phyloP scores from a whole-genome alignment of 345 rosid species.

The Gossypium turneri region DNA sequence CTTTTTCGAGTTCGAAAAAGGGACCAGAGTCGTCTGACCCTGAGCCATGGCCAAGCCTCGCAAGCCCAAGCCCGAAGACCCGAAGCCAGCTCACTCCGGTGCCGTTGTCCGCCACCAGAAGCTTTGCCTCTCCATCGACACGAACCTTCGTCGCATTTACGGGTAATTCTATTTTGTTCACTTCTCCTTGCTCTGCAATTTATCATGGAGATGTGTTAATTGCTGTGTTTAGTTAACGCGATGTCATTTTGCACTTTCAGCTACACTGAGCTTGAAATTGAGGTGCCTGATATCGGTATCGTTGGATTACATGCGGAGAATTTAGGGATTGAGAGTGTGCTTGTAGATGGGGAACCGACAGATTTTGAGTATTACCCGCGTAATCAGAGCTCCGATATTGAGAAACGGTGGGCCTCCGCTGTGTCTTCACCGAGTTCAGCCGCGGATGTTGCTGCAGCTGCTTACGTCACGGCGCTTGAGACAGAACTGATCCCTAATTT shows the following conservation, averaged over 20 bases:
- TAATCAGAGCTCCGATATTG: constrained; percentile 45
- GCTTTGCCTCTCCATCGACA: constrained; percentile 84
- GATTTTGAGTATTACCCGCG: constrained; percentile 90
- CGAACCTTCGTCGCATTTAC: constrained; percentile 61
- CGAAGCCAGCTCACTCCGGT: constrained; percentile 63
- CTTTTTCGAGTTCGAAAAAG: neutral
- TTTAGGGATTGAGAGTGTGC: constrained; percentile 77
- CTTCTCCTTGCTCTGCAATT: neutral
- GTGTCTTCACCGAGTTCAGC: constrained; percentile 59
- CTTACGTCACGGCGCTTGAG: constrained; percentile 60
- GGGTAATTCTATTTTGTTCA: constrained; percentile 44
- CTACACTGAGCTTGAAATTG: constrained; percentile 85
- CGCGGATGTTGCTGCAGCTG: constrained; percentile 75
- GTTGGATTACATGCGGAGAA: constrained; percentile 93
- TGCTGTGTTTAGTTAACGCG: neutral
- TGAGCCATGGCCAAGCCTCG: constrained; percentile 84
- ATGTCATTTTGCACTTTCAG: constrained; percentile 26
- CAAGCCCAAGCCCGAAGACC: constrained; percentile 68
- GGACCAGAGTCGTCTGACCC: neutral
- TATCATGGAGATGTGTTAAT: neutral
- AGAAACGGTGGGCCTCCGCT: constrained; percentile 48
- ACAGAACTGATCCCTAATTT: constrained; percentile 68
- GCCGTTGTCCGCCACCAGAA: constrained; percentile 90
- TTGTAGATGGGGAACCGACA: constrained; percentile 85
- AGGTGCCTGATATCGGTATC: constrained; percentile 87